These are phyloP conservation scores for Podospora pseudoanserina DNA, from an alignment of 495 filamentous ascomycete species.

Conservation along the genomic window DNA sequence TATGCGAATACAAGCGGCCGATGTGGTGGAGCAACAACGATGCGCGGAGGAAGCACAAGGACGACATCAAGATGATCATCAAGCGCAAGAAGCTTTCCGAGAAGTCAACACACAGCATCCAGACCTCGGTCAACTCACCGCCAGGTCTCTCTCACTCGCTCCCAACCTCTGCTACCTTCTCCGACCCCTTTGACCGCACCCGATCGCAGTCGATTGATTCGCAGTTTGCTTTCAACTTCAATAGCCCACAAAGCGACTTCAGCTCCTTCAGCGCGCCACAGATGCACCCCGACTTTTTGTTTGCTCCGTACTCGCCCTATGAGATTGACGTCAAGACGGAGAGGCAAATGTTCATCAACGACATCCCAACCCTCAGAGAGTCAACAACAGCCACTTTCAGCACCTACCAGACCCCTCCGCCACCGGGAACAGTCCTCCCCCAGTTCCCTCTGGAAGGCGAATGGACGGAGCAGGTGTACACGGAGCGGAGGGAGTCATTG, in stretches of 20 bases:
- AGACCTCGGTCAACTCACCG: conserved; percentile 58
- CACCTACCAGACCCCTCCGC: conserved; percentile 73
- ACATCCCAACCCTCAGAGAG: conserved; percentile 76
- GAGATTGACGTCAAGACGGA: conserved; percentile 96
- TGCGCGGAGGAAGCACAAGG: conserved; percentile 80
- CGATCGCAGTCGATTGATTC: conserved; percentile 76
- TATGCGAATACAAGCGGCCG: conserved; percentile 93
- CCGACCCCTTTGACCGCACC: conserved; percentile 65
- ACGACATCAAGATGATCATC: conserved; percentile 93
- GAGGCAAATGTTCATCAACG: conserved; percentile 89
- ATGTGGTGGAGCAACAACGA: conserved; percentile 96
- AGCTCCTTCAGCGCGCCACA: conserved; percentile 55
- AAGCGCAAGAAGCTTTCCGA: conserved; percentile 92
- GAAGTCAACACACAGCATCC: conserved; percentile 62
- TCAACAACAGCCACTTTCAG: conserved; percentile 85
- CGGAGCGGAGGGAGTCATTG: conserved; percentile 59
- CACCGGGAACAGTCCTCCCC: conserved; percentile 57
- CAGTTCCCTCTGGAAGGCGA: conserved; percentile 64
- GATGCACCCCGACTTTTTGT: conserved; percentile 48
- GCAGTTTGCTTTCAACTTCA: conserved; percentile 72
- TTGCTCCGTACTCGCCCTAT: conserved; percentile 65
- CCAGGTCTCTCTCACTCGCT: conserved; percentile 78
- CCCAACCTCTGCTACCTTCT: conserved; percentile 74
- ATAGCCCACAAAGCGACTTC: conserved; percentile 60
- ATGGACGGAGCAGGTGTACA: conserved; percentile 73